Conservation (phyloP, 305 asterid species). For the Vinca major region DNA sequence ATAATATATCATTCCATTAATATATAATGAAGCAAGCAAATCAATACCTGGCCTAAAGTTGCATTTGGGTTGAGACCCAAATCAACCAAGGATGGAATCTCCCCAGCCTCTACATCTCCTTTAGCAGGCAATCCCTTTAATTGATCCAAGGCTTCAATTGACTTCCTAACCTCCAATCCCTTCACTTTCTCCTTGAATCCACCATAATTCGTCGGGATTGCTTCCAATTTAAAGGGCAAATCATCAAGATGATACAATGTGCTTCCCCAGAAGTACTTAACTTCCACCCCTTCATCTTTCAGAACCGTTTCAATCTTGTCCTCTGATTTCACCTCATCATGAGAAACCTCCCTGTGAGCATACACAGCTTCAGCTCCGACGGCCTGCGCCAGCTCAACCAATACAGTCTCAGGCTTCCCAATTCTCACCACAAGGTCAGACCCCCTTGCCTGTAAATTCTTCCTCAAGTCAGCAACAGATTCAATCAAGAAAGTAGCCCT, state of each 20-base stretch:
- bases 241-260: slow-evolving; percentile 93
- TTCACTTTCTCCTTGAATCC: slow-evolving; percentile 81
- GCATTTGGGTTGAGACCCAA: slow-evolving; percentile 80
- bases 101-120: slow-evolving; percentile 90
- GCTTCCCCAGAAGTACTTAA: slow-evolving; percentile 95
- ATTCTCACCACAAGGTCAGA: slow-evolving; percentile 83
- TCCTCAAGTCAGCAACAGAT: slow-evolving; percentile 63
- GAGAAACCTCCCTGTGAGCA: slow-evolving; percentile 71
- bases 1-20: not conserved
- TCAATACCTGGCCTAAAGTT: slow-evolving; percentile 50
- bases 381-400: slow-evolving; percentile 68
- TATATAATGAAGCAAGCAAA: slow-evolving; percentile 5
- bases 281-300: slow-evolving; percentile 89
- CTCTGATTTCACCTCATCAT: slow-evolving; percentile 76
- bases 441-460: slow-evolving; percentile 64
- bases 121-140: slow-evolving; percentile 71
- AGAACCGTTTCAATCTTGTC: slow-evolving; percentile 64
- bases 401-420: slow-evolving; percentile 77
- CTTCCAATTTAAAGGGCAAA: slow-evolving; percentile 74
- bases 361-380: slow-evolving; percentile 90
- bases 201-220: slow-evolving; percentile 81
- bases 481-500: slow-evolving; percentile 73
- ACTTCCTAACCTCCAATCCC: slow-evolving; percentile 72
- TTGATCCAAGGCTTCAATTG: slow-evolving; percentile 66
- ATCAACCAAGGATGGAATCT: slow-evolving; percentile 77